A percentile compares a stretch with the other conserved stretches of the same genome.
These are phyloP conservation scores for Ceratocystis diversiconidia DNA, from an alignment of 2,329 filamentous ascomycete species.

Conservation along the genomic window DNA sequence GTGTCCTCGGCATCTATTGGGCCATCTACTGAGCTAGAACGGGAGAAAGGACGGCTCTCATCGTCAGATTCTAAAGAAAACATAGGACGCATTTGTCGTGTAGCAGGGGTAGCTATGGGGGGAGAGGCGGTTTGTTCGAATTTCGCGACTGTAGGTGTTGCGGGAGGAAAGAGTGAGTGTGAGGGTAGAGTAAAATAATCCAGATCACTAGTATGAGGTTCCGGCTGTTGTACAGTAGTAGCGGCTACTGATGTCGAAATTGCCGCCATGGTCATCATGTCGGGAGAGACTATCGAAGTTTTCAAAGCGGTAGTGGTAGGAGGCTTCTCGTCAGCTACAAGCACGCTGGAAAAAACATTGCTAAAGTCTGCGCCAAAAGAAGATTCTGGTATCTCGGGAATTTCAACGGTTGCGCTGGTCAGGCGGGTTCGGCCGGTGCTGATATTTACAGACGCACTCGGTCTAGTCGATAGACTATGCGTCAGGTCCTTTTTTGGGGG, in stretches of 20 bases:
- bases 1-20: slow-evolving; percentile 6
- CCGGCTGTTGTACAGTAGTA: not conserved
- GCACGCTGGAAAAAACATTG: not conserved
- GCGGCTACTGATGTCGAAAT: not conserved
- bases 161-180: not conserved
- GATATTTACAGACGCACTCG: not conserved
- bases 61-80: slow-evolving; percentile 9
- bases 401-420: not conserved
- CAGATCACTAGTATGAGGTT: not conserved
- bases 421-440: not conserved
- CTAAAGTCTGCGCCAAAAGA: slow-evolving; percentile 3
- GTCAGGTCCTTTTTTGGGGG: not conserved
- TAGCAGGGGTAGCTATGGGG: not conserved
- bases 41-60: slow-evolving; percentile 1
- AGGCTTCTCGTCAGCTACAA: not conserved
- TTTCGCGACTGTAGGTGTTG: not conserved
- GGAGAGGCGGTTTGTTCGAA: not conserved
- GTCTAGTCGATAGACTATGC: not conserved
- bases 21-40: not conserved
- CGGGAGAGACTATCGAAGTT: not conserved
- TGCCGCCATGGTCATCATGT: not conserved
- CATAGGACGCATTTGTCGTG: not conserved
- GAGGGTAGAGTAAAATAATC: not conserved
- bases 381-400: slow-evolving; percentile 7
- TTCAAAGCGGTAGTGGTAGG: not conserved